Base-by-base conservation (phyloP, 192 early-diverging fungal genomes). In the Umbelopsis ramanniana region DNA sequence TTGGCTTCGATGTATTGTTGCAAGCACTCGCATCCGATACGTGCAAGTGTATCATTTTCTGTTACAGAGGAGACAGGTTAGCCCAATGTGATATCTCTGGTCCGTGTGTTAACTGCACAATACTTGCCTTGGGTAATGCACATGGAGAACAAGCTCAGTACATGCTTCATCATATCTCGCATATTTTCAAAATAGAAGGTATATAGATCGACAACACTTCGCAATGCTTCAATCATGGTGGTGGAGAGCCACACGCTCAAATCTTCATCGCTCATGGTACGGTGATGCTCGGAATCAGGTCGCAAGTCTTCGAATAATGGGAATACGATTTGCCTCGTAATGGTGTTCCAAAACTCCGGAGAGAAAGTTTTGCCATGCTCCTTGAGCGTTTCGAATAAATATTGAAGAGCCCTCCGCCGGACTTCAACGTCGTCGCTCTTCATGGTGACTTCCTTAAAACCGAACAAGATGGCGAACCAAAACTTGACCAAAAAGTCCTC, bases 241-340 rank as follows among this genome's bases (percentile, higher is more conserved):
- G 95, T 96, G 15, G 93, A 96, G 50, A 98, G 85, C 96, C 96
- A 98, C 26, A 96, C 88, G 70, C 89, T 90, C 78, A 95, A 84
- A 71, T 98, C 95, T 71, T 96, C 96, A 46, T 90, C 87, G 45
- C 88, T 89, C 19, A 90, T 89, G 67, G 92, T 91, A 9, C 93
- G 89, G 38, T 72, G 68, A 19, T 70, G 50, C 33, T 74, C 72
- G 1, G 78, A 78, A 45, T 81, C 80, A 15, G 84, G 85, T 33
- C 87, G 89, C 66, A 97, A 75, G 74, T 96, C 94, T 48, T 92
- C 91, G 83, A 98, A 98, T 48, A 98, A 90, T 9, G 94, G 89
- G 75, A 96, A 98, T 10, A 98, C 88, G 21, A 95, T 88, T 23
- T 94, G 91, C 26, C 91, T 89, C 26, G 93, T 83, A 12, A 96